Base-by-base conservation (phyloP, 805 yeast genomes). In the Ogataea neopini region DNA sequence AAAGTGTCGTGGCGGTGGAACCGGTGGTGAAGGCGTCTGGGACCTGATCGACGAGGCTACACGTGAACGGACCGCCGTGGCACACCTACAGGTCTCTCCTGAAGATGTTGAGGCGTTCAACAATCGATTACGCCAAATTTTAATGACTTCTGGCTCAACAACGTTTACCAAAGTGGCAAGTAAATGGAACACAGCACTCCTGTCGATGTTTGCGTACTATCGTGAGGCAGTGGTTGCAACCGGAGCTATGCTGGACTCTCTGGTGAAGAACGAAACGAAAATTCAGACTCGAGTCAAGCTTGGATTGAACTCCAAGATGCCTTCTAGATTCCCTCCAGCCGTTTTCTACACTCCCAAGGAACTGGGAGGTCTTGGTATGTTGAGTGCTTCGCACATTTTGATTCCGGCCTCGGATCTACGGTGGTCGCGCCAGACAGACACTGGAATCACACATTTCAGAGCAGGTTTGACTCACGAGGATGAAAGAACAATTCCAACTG, bases 261-360 rank as follows among this genome's bases (percentile, higher is more conserved):
- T 94, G 40, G 99, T 94, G 9, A 88, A 86, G 60, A 81, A 95
- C 55, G 99, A 94, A 61, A 91, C 97, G 0, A 84, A 87, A 60
- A 85, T 94, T 38, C 99, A 94, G 68, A 94, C 91, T 45, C 76
- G 96, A 54, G 96, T 94, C 15, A 94, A 94, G 63, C 79, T 92
- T 71, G 99, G 99, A 0, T 74, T 94, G 51, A 94, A 94, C 60
- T 92, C 98, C 11, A 94, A 94, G 67, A 94, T 94, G 99, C 99
- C 99, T 0, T 84, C 97, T 0, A 75, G 99, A 47, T 94, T 94
- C 69, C 99, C 99, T 3, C 99, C 99, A 0, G 97, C 97, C 3
- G 99, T 94, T 0, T 94, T 94, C 60, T 94, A 94, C 63, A 90
- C 99, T 0, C 99, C 99, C 0, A 92, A 91, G 57, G 99, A 94